Conservation (phyloP, 352 stramenopile genomes). For the Pythium folliculosum region DNA sequence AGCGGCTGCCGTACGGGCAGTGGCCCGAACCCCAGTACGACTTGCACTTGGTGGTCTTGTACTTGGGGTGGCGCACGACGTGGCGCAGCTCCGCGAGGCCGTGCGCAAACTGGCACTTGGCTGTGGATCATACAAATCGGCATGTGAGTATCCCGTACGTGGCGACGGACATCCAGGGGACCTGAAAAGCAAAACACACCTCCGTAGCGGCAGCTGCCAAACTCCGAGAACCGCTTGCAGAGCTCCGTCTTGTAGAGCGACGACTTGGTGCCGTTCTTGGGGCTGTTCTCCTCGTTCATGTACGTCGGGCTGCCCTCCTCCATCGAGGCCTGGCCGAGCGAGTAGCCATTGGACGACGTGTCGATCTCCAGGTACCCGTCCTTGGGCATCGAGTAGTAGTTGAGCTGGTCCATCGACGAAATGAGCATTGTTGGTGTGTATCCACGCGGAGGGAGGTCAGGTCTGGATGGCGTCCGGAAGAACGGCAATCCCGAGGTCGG, state of each 20-base stretch:
- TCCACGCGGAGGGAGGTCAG: neutral
- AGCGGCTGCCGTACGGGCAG: conserved; percentile 85
- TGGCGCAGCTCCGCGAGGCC: conserved; percentile 77
- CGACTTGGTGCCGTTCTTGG: conserved; percentile 84
- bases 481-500: neutral
- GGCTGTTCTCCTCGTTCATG: conserved; percentile 81
- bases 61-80: conserved; percentile 88
- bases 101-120: conserved; percentile 89
- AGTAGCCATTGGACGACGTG: conserved; percentile 35
- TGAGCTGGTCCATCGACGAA: conserved; percentile 81
- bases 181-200: conserved; percentile 31
- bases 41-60: conserved; percentile 93
- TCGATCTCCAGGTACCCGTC: conserved; percentile 73
- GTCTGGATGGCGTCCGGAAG: conserved; percentile 20
- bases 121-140: conserved; percentile 24
- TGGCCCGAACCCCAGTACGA: conserved; percentile 89
- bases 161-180: neutral
- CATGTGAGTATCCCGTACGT: no score
- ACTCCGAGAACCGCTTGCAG: conserved; percentile 87
- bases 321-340: conserved; percentile 21
- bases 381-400: conserved; percentile 83
- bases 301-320: conserved; percentile 45
- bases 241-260: conserved; percentile 89
- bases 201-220: conserved; percentile 87
- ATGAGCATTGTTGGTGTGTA: conserved; percentile 53